A percentile compares a stretch with the other conserved stretches of the same genome.
Conservation (phyloP, 352 stramenopile species). For the Globisporangium abappressorium region DNA sequence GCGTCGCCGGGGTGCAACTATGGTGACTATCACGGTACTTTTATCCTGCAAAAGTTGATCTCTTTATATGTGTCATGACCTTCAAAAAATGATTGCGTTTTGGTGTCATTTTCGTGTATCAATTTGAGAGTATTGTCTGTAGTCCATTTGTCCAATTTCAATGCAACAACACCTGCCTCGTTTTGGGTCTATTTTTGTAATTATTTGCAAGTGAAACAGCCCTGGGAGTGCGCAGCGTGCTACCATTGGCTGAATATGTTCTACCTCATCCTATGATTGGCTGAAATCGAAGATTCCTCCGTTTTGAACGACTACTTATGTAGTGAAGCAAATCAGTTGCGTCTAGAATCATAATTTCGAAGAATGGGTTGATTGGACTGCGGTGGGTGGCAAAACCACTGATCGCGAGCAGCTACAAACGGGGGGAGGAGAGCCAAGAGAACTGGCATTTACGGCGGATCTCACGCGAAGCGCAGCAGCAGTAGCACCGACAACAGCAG, state of each 20-base stretch:
- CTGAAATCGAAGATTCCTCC: neutral
- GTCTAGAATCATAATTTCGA: neutral
- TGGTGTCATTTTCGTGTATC: no score
- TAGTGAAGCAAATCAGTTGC: neutral
- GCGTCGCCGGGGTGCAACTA: no score
- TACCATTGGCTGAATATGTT: neutral
- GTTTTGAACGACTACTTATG: neutral
- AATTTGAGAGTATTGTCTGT: no score
- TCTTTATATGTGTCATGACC: no score
- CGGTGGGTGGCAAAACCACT: constrained; percentile 18
- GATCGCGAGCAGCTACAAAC: constrained; percentile 6
- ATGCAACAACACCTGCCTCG: neutral
- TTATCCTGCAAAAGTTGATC: no score
- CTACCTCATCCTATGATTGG: neutral
- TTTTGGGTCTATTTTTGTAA: neutral
- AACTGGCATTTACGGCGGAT: constrained; percentile 2
- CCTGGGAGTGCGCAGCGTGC: neutral
- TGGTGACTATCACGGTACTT: no score
- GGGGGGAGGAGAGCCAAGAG: constrained; percentile 13
- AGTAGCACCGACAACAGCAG: constrained; percentile 9
- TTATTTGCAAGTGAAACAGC: neutral
- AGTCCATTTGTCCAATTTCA: neutral
- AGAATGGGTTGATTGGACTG: constrained; percentile 13
- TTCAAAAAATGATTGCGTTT: no score
- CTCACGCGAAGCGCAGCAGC: constrained; percentile 1